Percentiles rank a stretch among this genome's conserved stretches.
phyloP scores from a whole-genome alignment of 1,284 basidiomycete genomes.

The Laetiporus sulphureus region DNA sequence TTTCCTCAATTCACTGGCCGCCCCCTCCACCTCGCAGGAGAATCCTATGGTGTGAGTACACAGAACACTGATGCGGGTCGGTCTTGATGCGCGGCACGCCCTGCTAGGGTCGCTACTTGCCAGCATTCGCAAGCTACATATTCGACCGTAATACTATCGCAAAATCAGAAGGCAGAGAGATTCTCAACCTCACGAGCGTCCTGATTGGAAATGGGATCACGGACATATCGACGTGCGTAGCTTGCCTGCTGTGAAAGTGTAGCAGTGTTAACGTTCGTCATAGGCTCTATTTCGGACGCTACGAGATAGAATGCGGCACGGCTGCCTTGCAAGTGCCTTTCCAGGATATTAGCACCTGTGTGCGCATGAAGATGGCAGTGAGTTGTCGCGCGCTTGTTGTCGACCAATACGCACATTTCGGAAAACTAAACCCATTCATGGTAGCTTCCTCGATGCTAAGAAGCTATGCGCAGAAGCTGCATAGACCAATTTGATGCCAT shows the following conservation, averaged over 20 bases:
- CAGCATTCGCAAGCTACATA: slow-evolving; percentile 76
- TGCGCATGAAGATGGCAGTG: slow-evolving; percentile 55
- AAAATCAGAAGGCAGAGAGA: slow-evolving; percentile 43
- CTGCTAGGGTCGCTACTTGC: slow-evolving; percentile 66
- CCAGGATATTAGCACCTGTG: slow-evolving; percentile 49
- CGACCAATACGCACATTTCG: neutral
- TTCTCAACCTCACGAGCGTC: slow-evolving; percentile 64
- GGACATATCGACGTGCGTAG: slow-evolving; percentile 48
- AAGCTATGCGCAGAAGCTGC: slow-evolving; percentile 39
- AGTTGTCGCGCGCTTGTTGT: slow-evolving; percentile 14
- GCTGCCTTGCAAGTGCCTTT: slow-evolving; percentile 49
- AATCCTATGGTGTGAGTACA: slow-evolving; percentile 52
- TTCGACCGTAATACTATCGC: slow-evolving; percentile 65
- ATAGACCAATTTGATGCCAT: slow-evolving; percentile 54
- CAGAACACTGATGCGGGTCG: neutral
- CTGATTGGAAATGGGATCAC: slow-evolving; percentile 61
- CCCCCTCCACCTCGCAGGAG: slow-evolving; percentile 62
- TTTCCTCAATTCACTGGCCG: slow-evolving; percentile 63
- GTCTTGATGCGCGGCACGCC: slow-evolving; percentile 25
- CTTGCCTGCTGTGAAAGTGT: neutral
- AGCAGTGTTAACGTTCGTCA: neutral
- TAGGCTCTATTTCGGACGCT: slow-evolving; percentile 55
- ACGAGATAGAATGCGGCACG: slow-evolving; percentile 56
- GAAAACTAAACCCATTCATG: neutral
- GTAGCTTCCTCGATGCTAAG: slow-evolving; percentile 51